These are phyloP conservation scores for Ophiocytium majus DNA, from an alignment of 352 stramenopile genomes.

Conservation along the genomic window DNA sequence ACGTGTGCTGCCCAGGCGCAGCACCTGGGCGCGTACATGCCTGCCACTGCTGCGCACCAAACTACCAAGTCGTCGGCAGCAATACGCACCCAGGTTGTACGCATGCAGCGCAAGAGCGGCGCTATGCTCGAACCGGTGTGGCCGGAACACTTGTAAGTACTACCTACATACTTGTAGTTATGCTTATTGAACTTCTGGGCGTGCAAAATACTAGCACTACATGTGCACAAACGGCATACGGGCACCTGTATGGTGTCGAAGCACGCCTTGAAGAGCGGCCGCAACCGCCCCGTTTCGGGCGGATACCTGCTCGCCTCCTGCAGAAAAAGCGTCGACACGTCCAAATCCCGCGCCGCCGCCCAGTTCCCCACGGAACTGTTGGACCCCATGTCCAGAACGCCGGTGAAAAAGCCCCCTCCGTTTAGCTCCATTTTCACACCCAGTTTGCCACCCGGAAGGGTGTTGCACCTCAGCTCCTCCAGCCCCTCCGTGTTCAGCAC, in stretches of 20 bases:
- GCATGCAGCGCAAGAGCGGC: background rate
- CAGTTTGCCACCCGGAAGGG: conserved; percentile 48
- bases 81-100: background rate
- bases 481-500: conserved; percentile 40
- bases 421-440: conserved; percentile 55
- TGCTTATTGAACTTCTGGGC: too few relatives aligned
- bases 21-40: too few relatives aligned
- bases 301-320: conserved; percentile 45
- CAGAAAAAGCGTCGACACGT: conserved; percentile 38
- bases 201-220: too few relatives aligned
- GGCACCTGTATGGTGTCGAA: conserved; percentile 44
- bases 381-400: conserved; percentile 47
- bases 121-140: too few relatives aligned
- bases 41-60: too few relatives aligned
- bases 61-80: too few relatives aligned
- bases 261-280: conserved; percentile 39
- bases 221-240: too few relatives aligned
- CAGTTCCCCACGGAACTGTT: conserved; percentile 51
- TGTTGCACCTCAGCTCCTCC: conserved; percentile 40
- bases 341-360: conserved; percentile 46
- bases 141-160: too few relatives aligned
- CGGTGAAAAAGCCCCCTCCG: conserved; percentile 46
- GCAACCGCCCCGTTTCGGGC: conserved; percentile 43
- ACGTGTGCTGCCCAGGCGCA: too few relatives aligned
- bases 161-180: too few relatives aligned